These are phyloP conservation scores for Pseudogymnoascus sp. DNA, from an alignment of 2,329 filamentous ascomycete species.

Conservation along the genomic window DNA sequence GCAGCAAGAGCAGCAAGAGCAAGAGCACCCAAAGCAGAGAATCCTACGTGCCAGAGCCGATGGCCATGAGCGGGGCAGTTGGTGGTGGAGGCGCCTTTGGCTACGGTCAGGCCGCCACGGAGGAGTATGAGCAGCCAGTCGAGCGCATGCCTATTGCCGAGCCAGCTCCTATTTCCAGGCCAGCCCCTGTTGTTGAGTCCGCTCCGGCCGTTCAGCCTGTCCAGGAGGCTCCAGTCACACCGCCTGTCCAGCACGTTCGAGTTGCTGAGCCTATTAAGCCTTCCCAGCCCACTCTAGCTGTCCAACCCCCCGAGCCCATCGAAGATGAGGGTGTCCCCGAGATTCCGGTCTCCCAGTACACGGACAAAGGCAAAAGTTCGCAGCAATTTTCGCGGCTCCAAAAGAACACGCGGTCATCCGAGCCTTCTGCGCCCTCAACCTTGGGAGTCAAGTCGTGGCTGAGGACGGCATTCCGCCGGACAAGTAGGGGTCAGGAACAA, in stretches of 20 bases:
- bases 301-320: slow-evolving; percentile 25
- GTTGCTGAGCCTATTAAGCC: neutral
- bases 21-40: slow-evolving; percentile 10
- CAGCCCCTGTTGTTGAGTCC: neutral
- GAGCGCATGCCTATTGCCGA: neutral
- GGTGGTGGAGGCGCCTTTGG: neutral
- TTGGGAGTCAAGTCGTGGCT: slow-evolving; percentile 45
- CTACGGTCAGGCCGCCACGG: neutral
- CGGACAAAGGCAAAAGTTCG: slow-evolving; percentile 12
- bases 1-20: slow-evolving; percentile 18
- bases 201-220: neutral
- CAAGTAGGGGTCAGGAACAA: slow-evolving; percentile 17
- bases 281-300: neutral
- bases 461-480: slow-evolving; percentile 41
- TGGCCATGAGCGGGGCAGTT: neutral
- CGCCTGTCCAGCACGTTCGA: neutral
- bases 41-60: slow-evolving; percentile 7
- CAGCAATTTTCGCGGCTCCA: slow-evolving; percentile 17
- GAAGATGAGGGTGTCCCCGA: slow-evolving; percentile 19
- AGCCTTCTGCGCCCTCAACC: slow-evolving; percentile 8
- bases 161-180: neutral
- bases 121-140: neutral
- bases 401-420: slow-evolving; percentile 18
- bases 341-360: slow-evolving; percentile 15
- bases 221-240: neutral